A percentile compares a stretch with the other conserved stretches of the same genome.
Conservation (phyloP, 345 rosid genomes). For the Gossypium turneri region DNA sequence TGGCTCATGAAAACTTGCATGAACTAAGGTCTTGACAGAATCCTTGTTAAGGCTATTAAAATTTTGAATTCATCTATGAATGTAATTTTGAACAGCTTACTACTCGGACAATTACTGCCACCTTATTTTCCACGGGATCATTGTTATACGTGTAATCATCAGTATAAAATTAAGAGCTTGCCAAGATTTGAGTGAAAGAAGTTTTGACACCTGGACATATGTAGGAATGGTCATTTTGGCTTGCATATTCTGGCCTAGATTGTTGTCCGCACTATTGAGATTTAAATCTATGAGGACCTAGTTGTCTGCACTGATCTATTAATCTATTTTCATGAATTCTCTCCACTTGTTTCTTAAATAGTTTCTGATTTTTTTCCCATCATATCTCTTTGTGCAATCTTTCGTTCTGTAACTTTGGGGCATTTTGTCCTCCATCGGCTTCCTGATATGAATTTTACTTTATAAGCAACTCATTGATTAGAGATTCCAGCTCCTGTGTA, state of each 20-base stretch:
- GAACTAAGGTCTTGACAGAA: not conserved
- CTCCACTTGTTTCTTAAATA: not conserved
- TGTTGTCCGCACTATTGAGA: not conserved
- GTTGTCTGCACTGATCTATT: not conserved
- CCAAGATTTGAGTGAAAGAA: not conserved
- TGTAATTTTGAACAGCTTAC: not conserved
- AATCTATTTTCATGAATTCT: not conserved
- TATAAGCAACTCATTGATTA: not conserved
- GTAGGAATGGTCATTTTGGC: constrained; percentile 1
- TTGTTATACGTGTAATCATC: not conserved
- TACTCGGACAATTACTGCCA: not conserved
- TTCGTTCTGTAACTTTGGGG: not conserved
- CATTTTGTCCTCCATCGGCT: not conserved
- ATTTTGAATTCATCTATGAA: not conserved
- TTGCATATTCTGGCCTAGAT: not conserved
- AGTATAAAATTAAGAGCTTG: not conserved
- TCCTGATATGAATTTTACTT: not conserved
- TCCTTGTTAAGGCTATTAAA: constrained; percentile 16
- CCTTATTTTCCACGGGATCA: not conserved
- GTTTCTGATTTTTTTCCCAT: not conserved
- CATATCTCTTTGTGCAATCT: not conserved
- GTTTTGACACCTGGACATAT: not conserved
- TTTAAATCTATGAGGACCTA: not conserved
- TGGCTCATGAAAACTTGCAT: constrained; percentile 1
- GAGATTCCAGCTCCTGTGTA: not conserved